A percentile compares a stretch with the other conserved stretches of the same genome.
These are phyloP conservation scores for Fusarium sororula DNA, from an alignment of 2,329 filamentous ascomycete genomes.

Conservation along the genomic window DNA sequence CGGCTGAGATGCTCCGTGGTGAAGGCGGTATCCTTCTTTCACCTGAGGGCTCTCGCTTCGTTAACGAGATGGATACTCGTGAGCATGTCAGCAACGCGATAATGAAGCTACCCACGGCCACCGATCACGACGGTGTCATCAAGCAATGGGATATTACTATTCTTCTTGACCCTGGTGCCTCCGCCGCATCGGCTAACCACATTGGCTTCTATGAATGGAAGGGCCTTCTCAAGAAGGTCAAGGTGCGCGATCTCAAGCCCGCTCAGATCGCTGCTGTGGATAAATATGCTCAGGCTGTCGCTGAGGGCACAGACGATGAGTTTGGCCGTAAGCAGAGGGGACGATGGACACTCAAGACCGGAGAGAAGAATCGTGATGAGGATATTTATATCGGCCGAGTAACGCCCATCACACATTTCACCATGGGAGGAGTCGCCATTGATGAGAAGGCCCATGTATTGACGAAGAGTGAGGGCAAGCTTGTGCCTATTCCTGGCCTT, in stretches of 20 bases:
- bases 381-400: slow-evolving; percentile 67
- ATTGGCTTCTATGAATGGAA: slow-evolving; percentile 72
- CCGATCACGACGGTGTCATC: slow-evolving; percentile 41
- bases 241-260: slow-evolving; percentile 58
- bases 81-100: slow-evolving; percentile 65
- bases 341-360: slow-evolving; percentile 59
- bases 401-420: slow-evolving; percentile 72
- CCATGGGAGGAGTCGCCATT: slow-evolving; percentile 71
- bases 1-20: slow-evolving; percentile 69
- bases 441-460: slow-evolving; percentile 63
- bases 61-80: slow-evolving; percentile 70
- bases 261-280: slow-evolving; percentile 54
- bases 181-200: slow-evolving; percentile 61
- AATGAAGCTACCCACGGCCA: slow-evolving; percentile 50
- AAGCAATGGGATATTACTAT: slow-evolving; percentile 68
- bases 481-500: slow-evolving; percentile 61
- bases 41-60: slow-evolving; percentile 59
- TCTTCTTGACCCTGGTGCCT: slow-evolving; percentile 67
- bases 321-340: slow-evolving; percentile 63
- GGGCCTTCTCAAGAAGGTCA: slow-evolving; percentile 65
- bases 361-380: slow-evolving; percentile 57
- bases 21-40: slow-evolving; percentile 68
- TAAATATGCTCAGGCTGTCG: slow-evolving; percentile 58
- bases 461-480: slow-evolving; percentile 44
- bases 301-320: slow-evolving; percentile 51